Base-by-base conservation (phyloP, 306 rosid species). In the Trichosanthes truncata region DNA sequence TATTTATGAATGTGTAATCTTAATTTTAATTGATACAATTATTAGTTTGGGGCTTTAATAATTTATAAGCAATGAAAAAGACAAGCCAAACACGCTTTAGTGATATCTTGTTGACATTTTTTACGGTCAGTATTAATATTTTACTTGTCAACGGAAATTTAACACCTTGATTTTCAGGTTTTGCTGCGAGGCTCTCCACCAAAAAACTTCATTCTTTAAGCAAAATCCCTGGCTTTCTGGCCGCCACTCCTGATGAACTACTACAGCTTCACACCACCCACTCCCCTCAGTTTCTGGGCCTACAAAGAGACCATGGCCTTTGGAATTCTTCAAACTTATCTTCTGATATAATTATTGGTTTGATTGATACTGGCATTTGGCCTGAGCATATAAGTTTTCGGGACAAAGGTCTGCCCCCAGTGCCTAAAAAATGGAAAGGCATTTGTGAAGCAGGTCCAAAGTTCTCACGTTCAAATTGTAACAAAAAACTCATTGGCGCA, bases 291-390 rank as follows among this genome's bases (percentile, higher is more conserved):
- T 90, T 90, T 84, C 90, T 92, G 7, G 94, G 93, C 83, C 86
- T 92, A 20, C 74, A 49, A 9, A 57, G 20, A 4, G 89, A 83
- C 12, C 80, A 6, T 57, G 90, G 93, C 45, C 93, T 92, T 46
- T 92, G 88, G 94, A 79, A 79, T 81, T 75, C 85, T 75, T 18
- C 87, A 3, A 86, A 79, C 81, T 84, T 89, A 78, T 88, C 90
- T 76, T 82, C 87, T 4, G 91, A 92, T 63, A 88, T 88, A 35
- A 90, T 92, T 31, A 80, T 92, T 23, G 94, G 93, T 9, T 56
- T 90, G 26, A 80, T 92, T 18, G 97, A 92, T 61, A 83, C 97
- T 0, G 94, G 94, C 35, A 85, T 92, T 51, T 92, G 97, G 97
- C 97, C 97, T 1, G 94, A 92, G 52, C 94, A 92, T 21, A 36